Evolutionary conservation across 2,329 filamentous ascomycete species (phyloP), one percentile per base, ranked within the genome.

Genomic region (Cercospora zeae-maydis): DNA sequence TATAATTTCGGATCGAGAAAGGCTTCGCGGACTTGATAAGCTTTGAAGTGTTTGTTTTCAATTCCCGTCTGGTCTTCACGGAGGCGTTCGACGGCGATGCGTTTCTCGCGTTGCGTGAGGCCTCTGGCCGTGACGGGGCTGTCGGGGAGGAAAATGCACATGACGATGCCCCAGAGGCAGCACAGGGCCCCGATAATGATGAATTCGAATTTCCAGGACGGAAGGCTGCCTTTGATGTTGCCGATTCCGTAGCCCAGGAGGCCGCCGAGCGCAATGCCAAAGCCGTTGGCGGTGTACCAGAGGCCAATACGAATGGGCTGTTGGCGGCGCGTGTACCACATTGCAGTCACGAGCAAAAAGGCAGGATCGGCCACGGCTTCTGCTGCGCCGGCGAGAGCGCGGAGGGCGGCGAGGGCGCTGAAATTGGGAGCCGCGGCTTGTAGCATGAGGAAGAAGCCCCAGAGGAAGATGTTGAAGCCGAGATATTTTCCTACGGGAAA

Each of bases 131-230:
- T 84, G 19, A 83, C 78, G 0, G 84, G 86, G 0, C 62, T 81
- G 83, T 73, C 70, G 0, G 71, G 71, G 4, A 73, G 52, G 66
- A 72, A 69, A 19, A 73, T 67, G 56, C 63, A 68, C 70, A 88
- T 83, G 10, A 85, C 75, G 7, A 88, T 79, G 1, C 84, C 87
- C 82, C 86, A 89, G 11, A 78, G 62, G 14, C 83, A 78, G 62
- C 85, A 88, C 10, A 88, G 77, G 0, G 83, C 71, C 3, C 79
- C 78, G 2, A 79, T 86, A n/a, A 90, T 82, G 14, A 90, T 75
- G 70, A 90, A 90, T 59, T 89, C 86, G 66, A 87, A 89, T 70
- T 84, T 85, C 71, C 87, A 90, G 0, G 82, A 83, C 0, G 82
- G 78, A 19, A 89, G 77, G 1, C 79, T 76, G 13, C 83, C 84